Evolutionary conservation across 2,329 filamentous ascomycete species (phyloP).

Genomic region (Aspergillus tubingensis): DNA sequence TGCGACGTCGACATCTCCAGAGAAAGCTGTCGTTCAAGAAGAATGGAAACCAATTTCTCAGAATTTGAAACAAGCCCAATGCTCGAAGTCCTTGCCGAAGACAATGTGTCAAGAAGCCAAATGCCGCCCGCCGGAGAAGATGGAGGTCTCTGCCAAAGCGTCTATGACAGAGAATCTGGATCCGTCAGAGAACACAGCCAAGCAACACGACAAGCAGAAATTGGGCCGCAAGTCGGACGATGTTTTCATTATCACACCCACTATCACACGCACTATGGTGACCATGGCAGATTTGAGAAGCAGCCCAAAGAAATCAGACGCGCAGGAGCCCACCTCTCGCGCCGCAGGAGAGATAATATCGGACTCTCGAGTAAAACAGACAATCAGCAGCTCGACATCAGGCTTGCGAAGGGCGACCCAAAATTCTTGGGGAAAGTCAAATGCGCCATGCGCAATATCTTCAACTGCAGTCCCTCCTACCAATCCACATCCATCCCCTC

Average conservation of each 20-base stretch:
- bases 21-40: conserved; percentile 27
- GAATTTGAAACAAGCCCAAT: conserved; percentile 39
- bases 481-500: conserved; percentile 13
- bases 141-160: conserved; percentile 21
- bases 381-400: conserved; percentile 28
- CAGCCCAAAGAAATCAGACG: conserved; percentile 17
- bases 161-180: conserved; percentile 29
- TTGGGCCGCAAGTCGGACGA: conserved; percentile 28
- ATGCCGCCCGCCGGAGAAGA: conserved; percentile 20
- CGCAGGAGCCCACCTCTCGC: conserved; percentile 22
- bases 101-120: conserved; percentile 27
- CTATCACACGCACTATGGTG: conserved; percentile 45
- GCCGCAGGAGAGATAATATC: conserved; percentile 31
- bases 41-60: conserved; percentile 34
- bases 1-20: conserved; percentile 18
- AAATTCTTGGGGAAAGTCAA: conserved; percentile 28
- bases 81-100: conserved; percentile 33
- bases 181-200: conserved; percentile 14
- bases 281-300: conserved; percentile 29
- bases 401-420: conserved; percentile 29
- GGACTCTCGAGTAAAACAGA: conserved; percentile 30
- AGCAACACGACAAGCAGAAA: conserved; percentile 17
- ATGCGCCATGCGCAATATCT: conserved; percentile 21
- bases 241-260: conserved; percentile 44
- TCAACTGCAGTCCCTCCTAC: conserved; percentile 20